Percentiles rank a stretch among this genome's conserved stretches.
phyloP scores from a whole-genome alignment of 169 alveolate genomes.

The Plasmodium fragile region DNA sequence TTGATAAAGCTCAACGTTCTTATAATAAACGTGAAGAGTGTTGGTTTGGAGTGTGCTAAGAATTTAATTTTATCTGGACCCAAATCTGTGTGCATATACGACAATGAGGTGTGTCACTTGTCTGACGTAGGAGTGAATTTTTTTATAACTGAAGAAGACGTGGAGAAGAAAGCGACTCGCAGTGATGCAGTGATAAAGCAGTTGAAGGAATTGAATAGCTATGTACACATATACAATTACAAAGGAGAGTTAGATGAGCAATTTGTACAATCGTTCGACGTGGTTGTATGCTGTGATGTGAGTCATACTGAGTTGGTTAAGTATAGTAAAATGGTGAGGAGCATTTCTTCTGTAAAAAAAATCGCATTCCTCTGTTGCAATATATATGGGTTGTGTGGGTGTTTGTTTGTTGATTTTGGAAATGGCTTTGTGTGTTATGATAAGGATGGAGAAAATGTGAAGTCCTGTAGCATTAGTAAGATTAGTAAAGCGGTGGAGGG shows the following conservation, averaged over 20 bases:
- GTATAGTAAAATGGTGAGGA: slow-evolving; percentile 82
- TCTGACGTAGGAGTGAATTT: slow-evolving; percentile 96
- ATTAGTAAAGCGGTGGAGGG: slow-evolving; percentile 81
- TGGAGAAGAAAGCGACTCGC: slow-evolving; percentile 92
- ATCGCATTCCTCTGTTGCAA: slow-evolving; percentile 90
- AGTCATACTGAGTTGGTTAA: slow-evolving; percentile 70
- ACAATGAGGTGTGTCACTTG: slow-evolving; percentile 87
- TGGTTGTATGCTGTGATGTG: slow-evolving; percentile 88
- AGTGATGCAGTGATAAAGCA: slow-evolving; percentile 94
- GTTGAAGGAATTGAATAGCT: slow-evolving; percentile 75
- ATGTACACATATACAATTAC: slow-evolving; percentile 75
- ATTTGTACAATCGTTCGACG: slow-evolving; percentile 84
- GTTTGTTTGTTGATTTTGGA: slow-evolving; percentile 97
- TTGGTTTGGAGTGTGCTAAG: slow-evolving; percentile 93
- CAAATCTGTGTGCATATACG: slow-evolving; percentile 92
- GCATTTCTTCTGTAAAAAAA: slow-evolving; percentile 71
- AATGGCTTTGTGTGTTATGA: slow-evolving; percentile 89
- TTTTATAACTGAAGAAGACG: slow-evolving; percentile 92
- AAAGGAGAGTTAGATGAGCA: slow-evolving; percentile 71
- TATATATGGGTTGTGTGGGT: slow-evolving; percentile 95
- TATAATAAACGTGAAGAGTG: slow-evolving; percentile 96
- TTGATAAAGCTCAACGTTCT: slow-evolving; percentile 93
- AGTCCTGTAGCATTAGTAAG: slow-evolving; percentile 88
- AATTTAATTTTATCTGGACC: slow-evolving; percentile 98
- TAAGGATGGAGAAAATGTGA: slow-evolving; percentile 91